A percentile compares a stretch with the other conserved stretches of the same genome.
These are phyloP conservation scores for Pythium rishiriense DNA, from an alignment of 352 stramenopile genomes.

Conservation along the genomic window DNA sequence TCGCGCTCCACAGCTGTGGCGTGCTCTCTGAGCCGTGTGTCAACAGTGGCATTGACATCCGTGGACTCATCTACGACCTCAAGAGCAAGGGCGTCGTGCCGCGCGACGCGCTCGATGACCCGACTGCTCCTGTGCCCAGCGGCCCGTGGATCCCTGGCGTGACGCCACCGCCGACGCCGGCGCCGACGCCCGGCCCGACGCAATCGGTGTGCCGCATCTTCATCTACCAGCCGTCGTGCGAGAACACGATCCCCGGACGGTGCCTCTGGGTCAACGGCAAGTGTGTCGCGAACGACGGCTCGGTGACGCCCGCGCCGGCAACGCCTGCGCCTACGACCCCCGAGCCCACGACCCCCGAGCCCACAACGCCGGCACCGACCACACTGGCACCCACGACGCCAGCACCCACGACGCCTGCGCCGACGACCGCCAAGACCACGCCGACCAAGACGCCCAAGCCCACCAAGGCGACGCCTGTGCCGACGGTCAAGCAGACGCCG, in stretches of 20 bases:
- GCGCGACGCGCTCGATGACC: slow-evolving; percentile 19
- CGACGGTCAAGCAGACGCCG: not conserved
- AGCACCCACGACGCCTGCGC: slow-evolving; percentile 4
- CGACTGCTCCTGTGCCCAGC: not conserved
- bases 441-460: too few species aligned
- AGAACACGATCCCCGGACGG: slow-evolving; percentile 10
- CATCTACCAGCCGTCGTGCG: slow-evolving; percentile 8
- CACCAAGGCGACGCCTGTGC: not conserved
- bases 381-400: not conserved
- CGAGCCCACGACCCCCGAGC: slow-evolving; percentile 6
- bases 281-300: slow-evolving; percentile 11
- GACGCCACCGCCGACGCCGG: slow-evolving; percentile 7
- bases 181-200: slow-evolving; percentile 14
- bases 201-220: slow-evolving; percentile 26
- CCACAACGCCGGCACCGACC: slow-evolving; percentile 2
- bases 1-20: slow-evolving; percentile 30
- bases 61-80: slow-evolving; percentile 16
- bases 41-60: slow-evolving; percentile 25
- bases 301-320: not conserved
- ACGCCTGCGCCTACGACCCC: slow-evolving; percentile 9
- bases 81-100: slow-evolving; percentile 16
- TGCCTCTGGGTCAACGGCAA: slow-evolving; percentile 15
- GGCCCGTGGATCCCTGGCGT: slow-evolving; percentile 20
- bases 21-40: slow-evolving; percentile 11
- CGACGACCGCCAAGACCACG: too few species aligned